Conservation (phyloP, 2,329 filamentous ascomycete species). For the Juglanconis sp. region DNA sequence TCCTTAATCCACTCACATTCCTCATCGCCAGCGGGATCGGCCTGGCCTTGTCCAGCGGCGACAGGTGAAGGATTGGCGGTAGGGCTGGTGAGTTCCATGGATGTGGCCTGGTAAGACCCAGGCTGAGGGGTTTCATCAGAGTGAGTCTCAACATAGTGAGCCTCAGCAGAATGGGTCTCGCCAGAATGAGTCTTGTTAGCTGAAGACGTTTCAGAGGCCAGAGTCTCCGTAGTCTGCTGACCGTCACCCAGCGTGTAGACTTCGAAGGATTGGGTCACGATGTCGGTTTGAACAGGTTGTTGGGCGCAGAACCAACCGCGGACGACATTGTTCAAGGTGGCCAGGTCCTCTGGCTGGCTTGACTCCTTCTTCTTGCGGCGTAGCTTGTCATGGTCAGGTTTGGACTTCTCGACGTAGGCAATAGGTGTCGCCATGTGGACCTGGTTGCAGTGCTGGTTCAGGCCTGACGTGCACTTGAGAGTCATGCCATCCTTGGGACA, state of each 20-base stretch:
- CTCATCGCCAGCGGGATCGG: background rate
- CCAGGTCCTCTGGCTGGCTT: background rate
- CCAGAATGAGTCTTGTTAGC: no score
- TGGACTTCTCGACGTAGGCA: background rate
- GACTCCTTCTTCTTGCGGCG: background rate
- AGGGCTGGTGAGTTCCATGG: background rate
- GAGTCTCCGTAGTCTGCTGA: no score
- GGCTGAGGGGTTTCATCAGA: no score
- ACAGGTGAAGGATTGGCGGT: background rate
- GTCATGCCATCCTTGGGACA: constrained; percentile 7
- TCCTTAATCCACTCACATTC: background rate
- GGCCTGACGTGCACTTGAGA: constrained; percentile 3
- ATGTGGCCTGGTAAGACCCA: no score
- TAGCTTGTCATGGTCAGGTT: background rate
- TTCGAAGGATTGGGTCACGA: no score
- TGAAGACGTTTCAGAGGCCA: no score
- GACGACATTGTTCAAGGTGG: background rate
- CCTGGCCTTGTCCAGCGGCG: background rate
- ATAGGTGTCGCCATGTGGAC: constrained; percentile 7
- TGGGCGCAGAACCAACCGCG: background rate
- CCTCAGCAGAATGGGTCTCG: no score
- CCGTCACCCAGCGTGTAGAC: no score
- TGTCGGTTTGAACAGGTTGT: background rate
- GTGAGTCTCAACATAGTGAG: no score
- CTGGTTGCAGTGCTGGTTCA: background rate